Evolutionary conservation across 805 yeast genomes (phyloP).

Genomic region (Saturnispora halmiae): DNA sequence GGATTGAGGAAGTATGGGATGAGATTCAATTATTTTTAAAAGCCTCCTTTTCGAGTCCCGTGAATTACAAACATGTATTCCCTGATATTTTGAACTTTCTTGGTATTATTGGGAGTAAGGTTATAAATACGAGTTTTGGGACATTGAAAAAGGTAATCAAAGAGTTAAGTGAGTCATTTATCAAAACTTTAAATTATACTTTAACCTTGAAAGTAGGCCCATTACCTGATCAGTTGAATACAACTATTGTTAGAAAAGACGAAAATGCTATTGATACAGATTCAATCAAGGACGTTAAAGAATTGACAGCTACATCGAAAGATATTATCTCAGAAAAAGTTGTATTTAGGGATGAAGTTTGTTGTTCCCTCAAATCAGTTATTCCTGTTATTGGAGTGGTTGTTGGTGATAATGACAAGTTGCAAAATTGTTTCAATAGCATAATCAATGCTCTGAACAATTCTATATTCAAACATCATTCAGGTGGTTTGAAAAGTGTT

Average conservation of each 20-base stretch:
- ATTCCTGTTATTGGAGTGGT: constrained; percentile 34
- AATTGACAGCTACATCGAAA: neutral
- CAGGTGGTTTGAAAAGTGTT: constrained; percentile 30
- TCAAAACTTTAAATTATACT: constrained; percentile 20
- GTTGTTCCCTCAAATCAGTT: constrained; percentile 33
- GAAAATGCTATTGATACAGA: neutral
- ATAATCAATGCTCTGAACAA: constrained; percentile 45
- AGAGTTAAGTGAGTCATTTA: constrained; percentile 33
- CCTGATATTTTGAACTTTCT: constrained; percentile 47
- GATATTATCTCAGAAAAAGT: constrained; percentile 14
- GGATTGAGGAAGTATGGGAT: constrained; percentile 70
- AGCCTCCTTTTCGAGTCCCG: constrained; percentile 42
- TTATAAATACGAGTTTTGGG: constrained; percentile 51
- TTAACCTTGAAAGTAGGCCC: constrained; percentile 21
- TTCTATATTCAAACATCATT: constrained; percentile 40
- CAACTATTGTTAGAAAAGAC: neutral
- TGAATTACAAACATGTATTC: constrained; percentile 39
- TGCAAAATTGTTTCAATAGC: constrained; percentile 37
- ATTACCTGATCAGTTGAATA: neutral
- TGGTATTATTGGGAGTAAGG: constrained; percentile 44
- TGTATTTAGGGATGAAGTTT: constrained; percentile 35
- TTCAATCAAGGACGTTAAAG: constrained; percentile 1
- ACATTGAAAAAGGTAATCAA: constrained; percentile 49
- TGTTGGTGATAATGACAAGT: constrained; percentile 54
- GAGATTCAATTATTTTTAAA: constrained; percentile 49